phyloP scores from a whole-genome alignment of 106 monocot genomes.

The Iris macrosiphon region DNA sequence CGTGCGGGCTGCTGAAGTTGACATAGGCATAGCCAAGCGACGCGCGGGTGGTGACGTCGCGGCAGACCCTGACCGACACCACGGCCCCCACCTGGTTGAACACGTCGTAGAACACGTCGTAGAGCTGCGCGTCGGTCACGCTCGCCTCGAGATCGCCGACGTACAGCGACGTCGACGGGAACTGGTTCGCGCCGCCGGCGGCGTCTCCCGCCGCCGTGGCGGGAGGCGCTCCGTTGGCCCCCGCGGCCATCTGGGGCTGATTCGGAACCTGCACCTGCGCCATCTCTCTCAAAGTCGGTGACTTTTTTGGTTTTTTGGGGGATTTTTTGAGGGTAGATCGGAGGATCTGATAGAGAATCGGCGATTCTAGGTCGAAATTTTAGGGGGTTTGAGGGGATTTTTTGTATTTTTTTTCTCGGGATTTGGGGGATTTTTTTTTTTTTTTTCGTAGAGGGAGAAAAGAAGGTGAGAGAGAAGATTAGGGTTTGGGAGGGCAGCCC shows the following conservation, averaged over 20 bases:
- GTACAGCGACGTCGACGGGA: slow-evolving; percentile 42
- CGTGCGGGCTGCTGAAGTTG: slow-evolving; percentile 50
- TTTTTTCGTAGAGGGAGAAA: slow-evolving; percentile 2
- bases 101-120: slow-evolving; percentile 47
- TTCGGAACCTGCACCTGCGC: slow-evolving; percentile 17
- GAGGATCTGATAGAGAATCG: too few species aligned
- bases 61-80: slow-evolving; percentile 75
- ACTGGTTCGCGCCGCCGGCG: slow-evolving; percentile 2
- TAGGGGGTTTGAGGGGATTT: slow-evolving; percentile 3
- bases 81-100: slow-evolving; percentile 64
- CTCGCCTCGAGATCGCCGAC: slow-evolving; percentile 70
- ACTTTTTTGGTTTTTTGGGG: too few species aligned
- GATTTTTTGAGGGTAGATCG: too few species aligned
- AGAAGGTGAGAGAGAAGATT: background rate
- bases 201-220: background rate
- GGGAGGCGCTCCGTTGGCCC: background rate
- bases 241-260: background rate
- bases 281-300: too few species aligned
- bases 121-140: slow-evolving; percentile 79
- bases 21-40: slow-evolving; percentile 93
- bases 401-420: slow-evolving; percentile 6
- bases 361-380: too few species aligned
- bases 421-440: too few species aligned
- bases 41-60: slow-evolving; percentile 53
- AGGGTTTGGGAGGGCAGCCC: slow-evolving; percentile 15